These are phyloP conservation scores for Daldinia decipiens DNA, from an alignment of 495 filamentous ascomycete genomes.

Conservation along the genomic window DNA sequence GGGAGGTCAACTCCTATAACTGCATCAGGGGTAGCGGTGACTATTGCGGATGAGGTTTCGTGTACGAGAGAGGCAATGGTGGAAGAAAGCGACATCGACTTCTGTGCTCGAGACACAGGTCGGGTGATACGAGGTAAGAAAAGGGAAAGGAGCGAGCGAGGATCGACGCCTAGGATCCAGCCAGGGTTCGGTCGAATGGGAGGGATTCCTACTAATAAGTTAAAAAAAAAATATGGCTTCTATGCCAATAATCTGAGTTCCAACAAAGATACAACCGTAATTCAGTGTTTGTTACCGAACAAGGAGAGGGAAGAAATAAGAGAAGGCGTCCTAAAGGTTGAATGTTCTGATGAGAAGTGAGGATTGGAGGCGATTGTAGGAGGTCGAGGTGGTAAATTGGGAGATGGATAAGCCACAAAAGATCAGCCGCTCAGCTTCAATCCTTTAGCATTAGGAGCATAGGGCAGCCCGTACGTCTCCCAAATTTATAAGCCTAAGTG, in stretches of 20 bases:
- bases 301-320: slow-evolving; percentile 20
- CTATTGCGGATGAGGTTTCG: slow-evolving; percentile 39
- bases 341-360: slow-evolving; percentile 12
- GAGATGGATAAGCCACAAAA: slow-evolving; percentile 38
- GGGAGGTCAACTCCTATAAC: slow-evolving; percentile 47
- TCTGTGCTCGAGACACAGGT: slow-evolving; percentile 27
- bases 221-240: not conserved
- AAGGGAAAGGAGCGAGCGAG: slow-evolving; percentile 31
- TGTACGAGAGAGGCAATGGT: slow-evolving; percentile 29
- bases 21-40: slow-evolving; percentile 42
- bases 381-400: slow-evolving; percentile 21
- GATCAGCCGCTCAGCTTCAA: slow-evolving; percentile 36
- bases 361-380: slow-evolving; percentile 17
- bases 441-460: slow-evolving; percentile 12
- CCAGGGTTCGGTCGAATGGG: slow-evolving; percentile 41
- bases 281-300: slow-evolving; percentile 8
- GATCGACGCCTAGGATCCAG: slow-evolving; percentile 43
- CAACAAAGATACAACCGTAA: slow-evolving; percentile 10
- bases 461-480: too few relatives aligned
- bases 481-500: too few relatives aligned
- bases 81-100: slow-evolving; percentile 44
- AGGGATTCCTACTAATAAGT: slow-evolving; percentile 14
- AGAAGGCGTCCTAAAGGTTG: slow-evolving; percentile 13
- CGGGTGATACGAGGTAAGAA: slow-evolving; percentile 11
- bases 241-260: slow-evolving; percentile 15